Evolutionary conservation across 352 stramenopile genomes (phyloP).

Genomic region (Blastocystis sp.): DNA sequence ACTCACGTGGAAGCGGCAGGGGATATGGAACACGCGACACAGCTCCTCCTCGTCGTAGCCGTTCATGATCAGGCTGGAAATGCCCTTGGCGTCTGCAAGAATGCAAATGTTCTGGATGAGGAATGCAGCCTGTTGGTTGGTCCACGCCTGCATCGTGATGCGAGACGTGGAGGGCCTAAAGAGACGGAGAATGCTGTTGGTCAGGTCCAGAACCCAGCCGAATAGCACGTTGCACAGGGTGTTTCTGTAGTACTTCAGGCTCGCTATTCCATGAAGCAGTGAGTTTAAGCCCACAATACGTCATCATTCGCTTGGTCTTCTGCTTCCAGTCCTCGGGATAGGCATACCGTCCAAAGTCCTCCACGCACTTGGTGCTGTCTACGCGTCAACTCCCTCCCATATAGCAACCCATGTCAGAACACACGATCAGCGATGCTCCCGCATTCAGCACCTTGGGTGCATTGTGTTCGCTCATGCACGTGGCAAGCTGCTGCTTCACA

Average conservation of each 20-base stretch:
- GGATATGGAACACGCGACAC: conserved; percentile 43
- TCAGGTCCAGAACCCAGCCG: conserved; percentile 46
- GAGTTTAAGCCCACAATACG: not conserved
- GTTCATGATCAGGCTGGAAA: conserved; percentile 42
- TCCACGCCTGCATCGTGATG: conserved; percentile 31
- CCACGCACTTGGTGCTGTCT: conserved; percentile 33
- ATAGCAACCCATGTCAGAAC: conserved; percentile 29
- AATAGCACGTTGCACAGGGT: conserved; percentile 48
- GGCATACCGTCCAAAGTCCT: conserved; percentile 20
- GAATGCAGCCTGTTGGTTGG: conserved; percentile 36
- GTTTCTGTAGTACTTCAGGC: conserved; percentile 14
- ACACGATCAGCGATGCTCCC: conserved; percentile 50
- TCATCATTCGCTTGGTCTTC: conserved; percentile 25
- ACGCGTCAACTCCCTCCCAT: not conserved
- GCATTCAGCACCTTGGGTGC: not conserved
- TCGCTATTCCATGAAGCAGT: not conserved
- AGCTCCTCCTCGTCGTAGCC: conserved; percentile 17
- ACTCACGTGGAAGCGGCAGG: conserved; percentile 21
- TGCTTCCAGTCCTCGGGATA: conserved; percentile 48
- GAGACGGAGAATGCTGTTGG: not conserved
- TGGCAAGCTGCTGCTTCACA: not conserved
- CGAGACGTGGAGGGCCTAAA: conserved; percentile 10
- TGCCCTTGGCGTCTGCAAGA: conserved; percentile 23
- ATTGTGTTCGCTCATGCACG: conserved; percentile 42
- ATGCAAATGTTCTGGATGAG: conserved; percentile 51